A percentile compares a stretch with the other conserved stretches of the same genome.
Evolutionary conservation across 169 alveolate species (phyloP).

Genomic region (Plasmodium gonderi): DNA sequence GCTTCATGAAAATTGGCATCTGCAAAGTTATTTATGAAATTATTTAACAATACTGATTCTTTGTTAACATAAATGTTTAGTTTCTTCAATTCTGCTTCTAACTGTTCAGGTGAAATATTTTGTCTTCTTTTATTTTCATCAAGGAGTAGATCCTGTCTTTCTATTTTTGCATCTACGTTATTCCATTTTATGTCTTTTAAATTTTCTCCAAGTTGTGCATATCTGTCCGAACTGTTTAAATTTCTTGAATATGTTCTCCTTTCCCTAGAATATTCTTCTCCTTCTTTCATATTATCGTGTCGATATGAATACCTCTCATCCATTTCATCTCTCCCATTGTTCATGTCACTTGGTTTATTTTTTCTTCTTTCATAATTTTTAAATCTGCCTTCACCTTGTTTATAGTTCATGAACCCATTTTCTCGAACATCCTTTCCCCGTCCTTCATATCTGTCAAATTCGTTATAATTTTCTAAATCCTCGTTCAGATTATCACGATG

Average conservation of each 20-base stretch:
- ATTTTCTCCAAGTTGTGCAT: constrained; percentile 38
- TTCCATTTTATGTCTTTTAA: constrained; percentile 80
- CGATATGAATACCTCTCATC: not conserved
- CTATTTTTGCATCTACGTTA: constrained; percentile 77
- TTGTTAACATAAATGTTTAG: constrained; percentile 79
- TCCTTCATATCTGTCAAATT: constrained; percentile 25
- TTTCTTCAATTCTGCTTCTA: constrained; percentile 76
- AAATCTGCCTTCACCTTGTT: not conserved
- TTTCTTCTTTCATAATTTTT: constrained; percentile 10
- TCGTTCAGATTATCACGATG: not conserved
- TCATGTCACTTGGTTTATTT: not conserved
- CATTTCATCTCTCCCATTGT: not conserved
- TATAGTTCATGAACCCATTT: constrained; percentile 35
- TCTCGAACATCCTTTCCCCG: not conserved
- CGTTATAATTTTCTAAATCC: not conserved
- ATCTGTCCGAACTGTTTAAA: constrained; percentile 24
- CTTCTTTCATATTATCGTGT: not conserved
- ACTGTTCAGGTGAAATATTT: constrained; percentile 80
- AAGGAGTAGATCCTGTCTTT: constrained; percentile 77
- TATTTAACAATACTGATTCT: constrained; percentile 77
- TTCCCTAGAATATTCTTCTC: not conserved
- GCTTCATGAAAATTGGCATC: constrained; percentile 83
- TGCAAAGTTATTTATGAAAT: constrained; percentile 79
- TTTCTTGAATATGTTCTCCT: constrained; percentile 15
- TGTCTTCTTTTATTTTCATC: constrained; percentile 76